Conservation (phyloP, 495 filamentous ascomycete species). For the Pseudomonodictys pantanalensis region DNA sequence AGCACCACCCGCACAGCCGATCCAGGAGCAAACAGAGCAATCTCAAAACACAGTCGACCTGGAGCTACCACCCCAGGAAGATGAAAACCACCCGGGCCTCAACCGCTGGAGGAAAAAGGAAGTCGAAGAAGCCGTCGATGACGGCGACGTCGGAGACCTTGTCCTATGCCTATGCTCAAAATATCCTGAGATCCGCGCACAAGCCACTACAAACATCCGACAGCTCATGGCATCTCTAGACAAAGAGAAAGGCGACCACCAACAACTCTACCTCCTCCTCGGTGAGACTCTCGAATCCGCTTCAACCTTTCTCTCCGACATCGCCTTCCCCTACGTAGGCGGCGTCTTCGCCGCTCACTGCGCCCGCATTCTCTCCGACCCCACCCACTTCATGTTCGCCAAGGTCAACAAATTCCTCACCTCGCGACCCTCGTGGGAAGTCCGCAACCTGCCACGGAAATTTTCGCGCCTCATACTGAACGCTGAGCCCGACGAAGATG, state of each 20-base stretch:
- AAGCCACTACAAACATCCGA: constrained; percentile 66
- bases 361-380: constrained; percentile 66
- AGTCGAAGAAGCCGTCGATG: constrained; percentile 67
- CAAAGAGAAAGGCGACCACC: constrained; percentile 65
- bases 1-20: constrained; percentile 8
- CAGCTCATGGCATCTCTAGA: constrained; percentile 65
- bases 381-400: constrained; percentile 77
- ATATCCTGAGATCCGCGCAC: constrained; percentile 67
- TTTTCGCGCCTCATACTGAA: constrained; percentile 71
- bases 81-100: constrained; percentile 58
- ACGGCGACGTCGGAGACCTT: constrained; percentile 64
- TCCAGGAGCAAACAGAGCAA: constrained; percentile 2
- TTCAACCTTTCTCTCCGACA: constrained; percentile 49
- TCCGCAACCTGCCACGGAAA: constrained; percentile 68
- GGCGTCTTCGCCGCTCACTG: constrained; percentile 70
- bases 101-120: constrained; percentile 72
- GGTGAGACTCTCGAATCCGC: constrained; percentile 77
- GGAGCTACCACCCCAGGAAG: constrained; percentile 41
- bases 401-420: constrained; percentile 85
- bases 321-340: constrained; percentile 68
- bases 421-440: constrained; percentile 67
- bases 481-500: constrained; percentile 67
- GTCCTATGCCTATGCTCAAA: constrained; percentile 72
- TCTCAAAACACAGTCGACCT: neutral
- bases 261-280: constrained; percentile 69